phyloP scores from a whole-genome alignment of 768 basidiomycete species.

The Leucogyrophana mollusca region DNA sequence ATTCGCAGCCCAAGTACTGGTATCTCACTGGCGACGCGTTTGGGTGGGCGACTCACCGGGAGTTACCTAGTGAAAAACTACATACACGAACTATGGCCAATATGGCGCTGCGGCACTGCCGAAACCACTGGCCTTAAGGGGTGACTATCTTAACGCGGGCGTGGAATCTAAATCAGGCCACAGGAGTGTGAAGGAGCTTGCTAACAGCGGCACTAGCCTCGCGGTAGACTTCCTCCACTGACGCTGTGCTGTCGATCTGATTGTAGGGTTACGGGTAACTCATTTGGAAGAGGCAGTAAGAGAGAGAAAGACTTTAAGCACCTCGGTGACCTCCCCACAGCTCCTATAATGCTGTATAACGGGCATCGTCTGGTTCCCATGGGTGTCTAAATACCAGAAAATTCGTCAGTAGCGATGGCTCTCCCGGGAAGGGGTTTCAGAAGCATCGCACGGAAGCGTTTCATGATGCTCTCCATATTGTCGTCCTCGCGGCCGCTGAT shows the following conservation, averaged over 20 bases:
- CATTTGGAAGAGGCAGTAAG: not conserved
- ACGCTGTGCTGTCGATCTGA: constrained; percentile 67
- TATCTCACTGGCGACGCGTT: too few relatives aligned
- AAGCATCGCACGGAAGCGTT: constrained; percentile 82
- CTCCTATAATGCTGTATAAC: constrained; percentile 82
- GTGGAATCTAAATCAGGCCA: too few relatives aligned
- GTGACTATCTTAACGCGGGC: too few relatives aligned
- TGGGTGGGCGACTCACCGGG: too few relatives aligned
- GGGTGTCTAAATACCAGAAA: constrained; percentile 64
- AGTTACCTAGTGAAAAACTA: too few relatives aligned
- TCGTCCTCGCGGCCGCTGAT: constrained; percentile 96
- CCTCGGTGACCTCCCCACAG: constrained; percentile 75
- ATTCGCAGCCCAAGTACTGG: too few relatives aligned
- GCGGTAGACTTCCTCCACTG: constrained; percentile 71
- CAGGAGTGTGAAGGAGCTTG: constrained; percentile 43
- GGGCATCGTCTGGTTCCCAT: constrained; percentile 86
- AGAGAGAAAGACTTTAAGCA: constrained; percentile 38
- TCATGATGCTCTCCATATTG: constrained; percentile 90
- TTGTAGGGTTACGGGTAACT: not conserved
- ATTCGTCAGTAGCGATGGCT: not conserved
- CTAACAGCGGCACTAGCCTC: constrained; percentile 55
- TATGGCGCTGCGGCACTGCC: too few relatives aligned
- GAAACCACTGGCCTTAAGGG: too few relatives aligned
- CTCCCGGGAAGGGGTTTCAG: not conserved
- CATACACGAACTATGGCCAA: too few relatives aligned